Conservation (phyloP, 2,329 filamentous ascomycete genomes). For the Cladosporium velox region DNA sequence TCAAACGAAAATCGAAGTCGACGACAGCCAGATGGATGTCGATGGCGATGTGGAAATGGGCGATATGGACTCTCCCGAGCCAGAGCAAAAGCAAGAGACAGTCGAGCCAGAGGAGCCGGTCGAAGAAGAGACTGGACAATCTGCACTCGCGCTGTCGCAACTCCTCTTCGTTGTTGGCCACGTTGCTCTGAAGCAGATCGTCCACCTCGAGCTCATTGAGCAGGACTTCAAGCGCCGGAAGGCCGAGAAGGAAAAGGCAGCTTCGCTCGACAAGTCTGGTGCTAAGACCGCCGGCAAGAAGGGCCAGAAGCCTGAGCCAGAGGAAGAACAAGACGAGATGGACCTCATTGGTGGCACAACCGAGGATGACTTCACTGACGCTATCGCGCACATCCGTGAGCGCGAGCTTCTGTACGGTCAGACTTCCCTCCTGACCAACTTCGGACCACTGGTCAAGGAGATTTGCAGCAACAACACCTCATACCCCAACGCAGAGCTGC, state of each 20-base stretch:
- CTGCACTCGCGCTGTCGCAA: slow-evolving; percentile 77
- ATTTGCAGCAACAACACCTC: slow-evolving; percentile 93
- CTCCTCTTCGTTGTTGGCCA: slow-evolving; percentile 94
- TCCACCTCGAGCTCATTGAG: slow-evolving; percentile 95
- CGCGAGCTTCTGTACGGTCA: slow-evolving; percentile 81
- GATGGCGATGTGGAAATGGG: slow-evolving; percentile 43
- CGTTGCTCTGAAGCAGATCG: slow-evolving; percentile 97
- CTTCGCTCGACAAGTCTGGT: slow-evolving; percentile 40
- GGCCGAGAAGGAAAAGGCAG: slow-evolving; percentile 75
- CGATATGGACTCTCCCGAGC: slow-evolving; percentile 35
- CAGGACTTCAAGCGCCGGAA: slow-evolving; percentile 97
- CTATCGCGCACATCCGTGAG: slow-evolving; percentile 81
- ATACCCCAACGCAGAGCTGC: slow-evolving; percentile 85
- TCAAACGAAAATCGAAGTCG: slow-evolving; percentile 23
- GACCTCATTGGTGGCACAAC: slow-evolving; percentile 96
- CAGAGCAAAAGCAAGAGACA: slow-evolving; percentile 26
- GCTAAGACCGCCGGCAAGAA: slow-evolving; percentile 43
- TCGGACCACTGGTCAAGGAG: slow-evolving; percentile 87
- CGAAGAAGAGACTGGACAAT: slow-evolving; percentile 23
- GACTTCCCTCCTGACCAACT: slow-evolving; percentile 81
- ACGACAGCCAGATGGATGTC: slow-evolving; percentile 34
- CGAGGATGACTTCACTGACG: slow-evolving; percentile 89
- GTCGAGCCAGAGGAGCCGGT: slow-evolving; percentile 24
- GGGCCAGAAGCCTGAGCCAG: slow-evolving; percentile 54
- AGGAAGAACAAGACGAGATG: slow-evolving; percentile 78